phyloP scores from a whole-genome alignment of 2,329 filamentous ascomycete species.

The Sphaceloma murrayae region DNA sequence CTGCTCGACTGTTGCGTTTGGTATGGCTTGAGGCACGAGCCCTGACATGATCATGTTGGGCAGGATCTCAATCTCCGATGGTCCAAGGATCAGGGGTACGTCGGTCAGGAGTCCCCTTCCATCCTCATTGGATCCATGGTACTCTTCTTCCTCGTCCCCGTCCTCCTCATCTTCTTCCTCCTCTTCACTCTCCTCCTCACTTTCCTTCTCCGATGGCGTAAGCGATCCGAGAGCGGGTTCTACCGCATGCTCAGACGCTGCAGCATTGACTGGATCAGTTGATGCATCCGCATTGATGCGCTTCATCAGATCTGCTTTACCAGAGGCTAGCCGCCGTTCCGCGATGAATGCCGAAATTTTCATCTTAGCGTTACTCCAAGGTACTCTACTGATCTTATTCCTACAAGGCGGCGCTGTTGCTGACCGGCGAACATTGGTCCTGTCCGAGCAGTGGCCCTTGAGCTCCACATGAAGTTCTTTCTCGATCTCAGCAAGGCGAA shows the following conservation, averaged over 20 bases:
- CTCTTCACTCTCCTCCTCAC: slow-evolving; percentile 46
- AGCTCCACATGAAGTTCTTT: slow-evolving; percentile 5
- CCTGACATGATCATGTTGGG: slow-evolving; percentile 97
- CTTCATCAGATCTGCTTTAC: slow-evolving; percentile 44
- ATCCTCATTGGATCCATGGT: slow-evolving; percentile 51
- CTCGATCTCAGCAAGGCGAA: slow-evolving; percentile 2
- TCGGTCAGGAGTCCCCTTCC: slow-evolving; percentile 81
- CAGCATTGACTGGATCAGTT: slow-evolving; percentile 2
- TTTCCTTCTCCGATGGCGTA: background rate
- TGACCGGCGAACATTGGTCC: background rate
- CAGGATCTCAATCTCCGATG: slow-evolving; percentile 88
- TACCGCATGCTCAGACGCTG: slow-evolving; percentile 3
- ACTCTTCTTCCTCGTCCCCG: slow-evolving; percentile 76
- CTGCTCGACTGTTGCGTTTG: slow-evolving; percentile 45
- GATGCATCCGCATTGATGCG: slow-evolving; percentile 36
- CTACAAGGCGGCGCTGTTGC: slow-evolving; percentile 1
- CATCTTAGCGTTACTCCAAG: slow-evolving; percentile 39
- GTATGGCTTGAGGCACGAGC: slow-evolving; percentile 65
- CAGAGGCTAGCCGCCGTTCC: slow-evolving; percentile 40
- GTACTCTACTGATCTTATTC: background rate
- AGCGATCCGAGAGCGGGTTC: background rate
- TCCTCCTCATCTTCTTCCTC: slow-evolving; percentile 59
- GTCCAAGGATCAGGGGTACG: slow-evolving; percentile 86
- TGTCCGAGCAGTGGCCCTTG: background rate
- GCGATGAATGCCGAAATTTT: slow-evolving; percentile 41